A percentile compares a stretch with the other conserved stretches of the same genome.
These are phyloP conservation scores for Linnemannia elongata DNA, from an alignment of 192 early-diverging fungal species.

Conservation along the genomic window DNA sequence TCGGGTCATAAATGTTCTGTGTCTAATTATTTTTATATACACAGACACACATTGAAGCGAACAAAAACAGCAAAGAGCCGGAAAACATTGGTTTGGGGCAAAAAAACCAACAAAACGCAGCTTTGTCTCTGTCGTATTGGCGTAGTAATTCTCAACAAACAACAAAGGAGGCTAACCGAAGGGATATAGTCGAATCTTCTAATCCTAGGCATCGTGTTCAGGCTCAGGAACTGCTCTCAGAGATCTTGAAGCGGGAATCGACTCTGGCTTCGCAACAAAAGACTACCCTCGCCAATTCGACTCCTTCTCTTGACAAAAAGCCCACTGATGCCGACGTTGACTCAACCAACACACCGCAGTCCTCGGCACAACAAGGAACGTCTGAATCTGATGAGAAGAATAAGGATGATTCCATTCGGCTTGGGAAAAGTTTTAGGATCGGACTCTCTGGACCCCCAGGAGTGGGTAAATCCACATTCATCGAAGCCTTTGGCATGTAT, in stretches of 20 bases:
- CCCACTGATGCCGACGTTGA: neutral
- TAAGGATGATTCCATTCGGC: slow-evolving; percentile 31
- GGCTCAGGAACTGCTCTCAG: slow-evolving; percentile 75
- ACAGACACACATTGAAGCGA: neutral
- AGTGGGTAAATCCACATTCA: slow-evolving; percentile 90
- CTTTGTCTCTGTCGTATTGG: neutral
- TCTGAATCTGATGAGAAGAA: slow-evolving; percentile 3
- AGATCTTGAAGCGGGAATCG: slow-evolving; percentile 57
- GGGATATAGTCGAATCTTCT: slow-evolving; percentile 74
- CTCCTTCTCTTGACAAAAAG: slow-evolving; percentile 19
- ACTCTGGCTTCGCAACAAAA: slow-evolving; percentile 42
- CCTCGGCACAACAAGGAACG: neutral
- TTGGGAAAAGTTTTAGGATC: slow-evolving; percentile 75
- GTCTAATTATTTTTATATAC: neutral
- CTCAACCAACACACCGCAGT: neutral
- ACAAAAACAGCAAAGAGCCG: neutral
- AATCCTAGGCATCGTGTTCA: slow-evolving; percentile 71
- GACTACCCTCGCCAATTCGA: slow-evolving; percentile 18
- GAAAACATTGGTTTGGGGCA: slow-evolving; percentile 22
- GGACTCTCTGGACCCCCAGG: slow-evolving; percentile 86
- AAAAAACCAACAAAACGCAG: neutral
- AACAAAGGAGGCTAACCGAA: neutral
- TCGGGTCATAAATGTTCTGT: neutral
- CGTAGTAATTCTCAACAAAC: neutral
- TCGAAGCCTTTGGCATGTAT: slow-evolving; percentile 85